Percentiles rank a stretch among this genome's conserved stretches.
phyloP scores from a whole-genome alignment of 208 protist genomes.

The Hexamita inflata region DNA sequence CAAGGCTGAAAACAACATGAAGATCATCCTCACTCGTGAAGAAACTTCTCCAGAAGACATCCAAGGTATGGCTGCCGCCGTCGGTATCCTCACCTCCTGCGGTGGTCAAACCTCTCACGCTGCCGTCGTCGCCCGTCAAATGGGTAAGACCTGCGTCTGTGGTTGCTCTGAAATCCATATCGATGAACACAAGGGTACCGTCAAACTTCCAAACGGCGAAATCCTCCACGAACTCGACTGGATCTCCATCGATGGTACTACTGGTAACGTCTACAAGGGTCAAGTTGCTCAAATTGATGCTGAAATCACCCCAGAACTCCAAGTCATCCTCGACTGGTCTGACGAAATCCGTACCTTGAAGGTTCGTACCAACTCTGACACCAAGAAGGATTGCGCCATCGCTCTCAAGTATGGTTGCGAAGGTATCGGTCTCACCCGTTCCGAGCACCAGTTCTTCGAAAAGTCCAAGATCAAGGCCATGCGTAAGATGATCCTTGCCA shows the following conservation, averaged over 20 bases:
- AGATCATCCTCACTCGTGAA: conserved; percentile 67
- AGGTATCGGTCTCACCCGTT: conserved; percentile 73
- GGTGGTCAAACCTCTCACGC: conserved; percentile 79
- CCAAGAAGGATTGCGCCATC: conserved; percentile 54
- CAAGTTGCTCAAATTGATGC: conserved; percentile 51
- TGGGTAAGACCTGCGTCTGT: conserved; percentile 74
- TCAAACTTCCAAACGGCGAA: conserved; percentile 53
- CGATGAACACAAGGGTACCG: conserved; percentile 51
- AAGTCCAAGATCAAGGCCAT: conserved; percentile 59
- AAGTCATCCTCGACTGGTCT: conserved; percentile 59
- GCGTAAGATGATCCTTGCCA: conserved; percentile 73
- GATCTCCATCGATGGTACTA: conserved; percentile 67
- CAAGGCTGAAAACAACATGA: conserved; percentile 52
- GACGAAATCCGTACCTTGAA: conserved; percentile 56
- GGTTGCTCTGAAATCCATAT: conserved; percentile 60
- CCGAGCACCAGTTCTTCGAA: conserved; percentile 85
- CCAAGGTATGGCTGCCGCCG: conserved; percentile 62
- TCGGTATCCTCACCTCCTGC: conserved; percentile 68
- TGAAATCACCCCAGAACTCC: conserved; percentile 57
- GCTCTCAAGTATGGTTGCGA: conserved; percentile 65
- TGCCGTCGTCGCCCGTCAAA: conserved; percentile 72
- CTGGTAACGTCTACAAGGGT: conserved; percentile 62
- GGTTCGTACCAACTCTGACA: conserved; percentile 71
- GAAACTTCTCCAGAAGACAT: conserved; percentile 79
- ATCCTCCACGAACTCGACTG: conserved; percentile 59